Evolutionary conservation across 768 basidiomycete genomes (phyloP).

Genomic region (Trametes meyenii): DNA sequence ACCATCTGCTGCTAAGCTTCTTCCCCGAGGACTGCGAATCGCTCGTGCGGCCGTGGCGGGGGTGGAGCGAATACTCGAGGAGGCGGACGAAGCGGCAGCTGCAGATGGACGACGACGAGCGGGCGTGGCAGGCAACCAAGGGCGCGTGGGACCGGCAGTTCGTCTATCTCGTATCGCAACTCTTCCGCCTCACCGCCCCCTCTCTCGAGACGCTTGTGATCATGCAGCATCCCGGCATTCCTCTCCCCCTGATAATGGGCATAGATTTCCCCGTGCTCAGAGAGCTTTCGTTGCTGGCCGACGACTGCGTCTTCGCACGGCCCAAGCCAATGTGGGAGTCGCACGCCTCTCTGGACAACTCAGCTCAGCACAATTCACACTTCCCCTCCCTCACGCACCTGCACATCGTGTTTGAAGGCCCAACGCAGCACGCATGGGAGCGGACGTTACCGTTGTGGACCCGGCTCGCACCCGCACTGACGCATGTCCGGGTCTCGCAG

Average conservation of each 20-base stretch:
- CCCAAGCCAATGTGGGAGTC: background rate
- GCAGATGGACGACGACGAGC: slow-evolving; percentile 8
- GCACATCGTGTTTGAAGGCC: slow-evolving; percentile 13
- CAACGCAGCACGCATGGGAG: slow-evolving; percentile 3
- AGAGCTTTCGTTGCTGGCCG: slow-evolving; percentile 11
- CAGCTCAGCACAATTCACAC: background rate
- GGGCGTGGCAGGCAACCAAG: slow-evolving; percentile 11
- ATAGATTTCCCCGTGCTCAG: background rate
- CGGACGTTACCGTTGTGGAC: slow-evolving; percentile 7
- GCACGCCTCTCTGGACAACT: background rate
- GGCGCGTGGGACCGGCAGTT: slow-evolving; percentile 19
- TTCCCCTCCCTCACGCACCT: slow-evolving; percentile 16
- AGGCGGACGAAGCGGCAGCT: background rate
- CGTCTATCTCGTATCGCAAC: slow-evolving; percentile 8
- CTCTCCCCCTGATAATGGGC: slow-evolving; percentile 2
- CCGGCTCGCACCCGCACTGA: slow-evolving; percentile 5
- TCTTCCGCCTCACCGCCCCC: slow-evolving; percentile 15
- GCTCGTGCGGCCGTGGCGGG: slow-evolving; percentile 12
- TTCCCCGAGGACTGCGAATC: slow-evolving; percentile 20
- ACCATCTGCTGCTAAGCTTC: slow-evolving; percentile 16
- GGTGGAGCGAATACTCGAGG: slow-evolving; percentile 14
- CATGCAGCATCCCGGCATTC: slow-evolving; percentile 6
- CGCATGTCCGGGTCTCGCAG: slow-evolving; percentile 14
- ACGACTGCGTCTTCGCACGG: slow-evolving; percentile 7
- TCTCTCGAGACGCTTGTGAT: slow-evolving; percentile 11